Conservation (phyloP, 2,329 filamentous ascomycete genomes). For the Microsporum audouinii region DNA sequence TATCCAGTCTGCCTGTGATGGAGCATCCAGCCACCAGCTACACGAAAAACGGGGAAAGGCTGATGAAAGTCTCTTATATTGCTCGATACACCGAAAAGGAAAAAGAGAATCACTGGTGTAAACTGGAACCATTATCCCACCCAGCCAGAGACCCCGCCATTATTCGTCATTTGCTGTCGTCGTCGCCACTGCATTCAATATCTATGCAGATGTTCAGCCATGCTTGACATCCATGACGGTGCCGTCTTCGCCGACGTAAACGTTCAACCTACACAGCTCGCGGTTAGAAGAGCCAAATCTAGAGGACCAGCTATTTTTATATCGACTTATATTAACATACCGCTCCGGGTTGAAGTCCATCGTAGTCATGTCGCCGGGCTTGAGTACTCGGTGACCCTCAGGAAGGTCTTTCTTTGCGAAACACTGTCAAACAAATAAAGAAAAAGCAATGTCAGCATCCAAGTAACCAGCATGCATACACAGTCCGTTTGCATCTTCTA, state of each 20-base stretch:
- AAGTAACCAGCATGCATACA: background rate
- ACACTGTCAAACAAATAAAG: constrained; percentile 19
- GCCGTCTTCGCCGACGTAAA: constrained; percentile 35
- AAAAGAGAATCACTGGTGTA: background rate
- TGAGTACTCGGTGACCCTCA: constrained; percentile 33
- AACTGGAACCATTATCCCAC: background rate
- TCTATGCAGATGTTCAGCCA: constrained; percentile 19
- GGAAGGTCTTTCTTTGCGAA: constrained; percentile 40
- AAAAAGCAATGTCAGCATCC: constrained; percentile 2
- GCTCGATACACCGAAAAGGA: background rate
- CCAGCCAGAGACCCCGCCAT: background rate
- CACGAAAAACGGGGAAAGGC: background rate
- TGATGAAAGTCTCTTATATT: background rate
- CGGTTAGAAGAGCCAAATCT: background rate
- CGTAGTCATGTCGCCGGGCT: constrained; percentile 28
- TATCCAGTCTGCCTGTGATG: background rate
- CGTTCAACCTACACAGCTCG: constrained; percentile 29
- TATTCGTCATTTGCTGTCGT: background rate
- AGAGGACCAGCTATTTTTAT: background rate
- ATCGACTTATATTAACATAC: constrained; percentile 19
- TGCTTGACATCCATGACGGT: constrained; percentile 35
- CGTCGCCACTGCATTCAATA: background rate
- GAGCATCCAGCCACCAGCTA: background rate
- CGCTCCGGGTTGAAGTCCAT: constrained; percentile 34
- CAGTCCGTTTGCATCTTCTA: background rate